Evolutionary conservation across 106 monocot genomes (phyloP).

Genomic region (Amphibolis antarctica): DNA sequence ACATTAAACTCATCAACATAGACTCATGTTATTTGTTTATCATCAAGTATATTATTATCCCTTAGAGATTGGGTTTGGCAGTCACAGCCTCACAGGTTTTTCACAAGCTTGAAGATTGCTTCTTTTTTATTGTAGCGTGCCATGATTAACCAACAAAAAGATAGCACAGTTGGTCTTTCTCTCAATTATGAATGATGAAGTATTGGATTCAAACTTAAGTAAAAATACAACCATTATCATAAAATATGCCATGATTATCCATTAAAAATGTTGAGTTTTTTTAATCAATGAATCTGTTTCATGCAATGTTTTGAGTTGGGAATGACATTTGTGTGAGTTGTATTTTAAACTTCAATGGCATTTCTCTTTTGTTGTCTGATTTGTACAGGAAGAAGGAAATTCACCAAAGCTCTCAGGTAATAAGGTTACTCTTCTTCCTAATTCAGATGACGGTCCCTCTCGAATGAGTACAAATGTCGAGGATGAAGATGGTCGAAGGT

Average conservation of each 20-base stretch:
- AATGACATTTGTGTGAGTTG: neutral
- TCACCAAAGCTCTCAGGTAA: neutral
- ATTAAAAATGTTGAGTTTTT: too few species aligned
- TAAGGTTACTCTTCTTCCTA: neutral
- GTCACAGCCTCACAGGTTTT: too few species aligned
- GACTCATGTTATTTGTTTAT: neutral
- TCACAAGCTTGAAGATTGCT: neutral
- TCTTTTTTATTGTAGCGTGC: too few species aligned
- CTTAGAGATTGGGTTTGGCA: neutral
- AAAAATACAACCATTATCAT: too few species aligned
- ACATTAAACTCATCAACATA: neutral
- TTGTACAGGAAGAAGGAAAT: slow-evolving; percentile 11
- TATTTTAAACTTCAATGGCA: neutral
- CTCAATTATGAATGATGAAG: too few species aligned
- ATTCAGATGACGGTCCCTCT: neutral
- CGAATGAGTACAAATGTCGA: neutral
- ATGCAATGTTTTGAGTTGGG: neutral
- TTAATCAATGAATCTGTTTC: neutral
- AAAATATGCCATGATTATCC: too few species aligned
- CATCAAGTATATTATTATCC: neutral
- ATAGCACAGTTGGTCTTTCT: too few species aligned
- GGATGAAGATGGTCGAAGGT: slow-evolving; percentile 6
- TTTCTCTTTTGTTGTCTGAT: too few species aligned
- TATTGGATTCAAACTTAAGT: too few species aligned
- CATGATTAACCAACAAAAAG: too few species aligned